These are phyloP conservation scores for Luvunga scandens DNA, from an alignment of 345 rosid species.

Conservation along the genomic window DNA sequence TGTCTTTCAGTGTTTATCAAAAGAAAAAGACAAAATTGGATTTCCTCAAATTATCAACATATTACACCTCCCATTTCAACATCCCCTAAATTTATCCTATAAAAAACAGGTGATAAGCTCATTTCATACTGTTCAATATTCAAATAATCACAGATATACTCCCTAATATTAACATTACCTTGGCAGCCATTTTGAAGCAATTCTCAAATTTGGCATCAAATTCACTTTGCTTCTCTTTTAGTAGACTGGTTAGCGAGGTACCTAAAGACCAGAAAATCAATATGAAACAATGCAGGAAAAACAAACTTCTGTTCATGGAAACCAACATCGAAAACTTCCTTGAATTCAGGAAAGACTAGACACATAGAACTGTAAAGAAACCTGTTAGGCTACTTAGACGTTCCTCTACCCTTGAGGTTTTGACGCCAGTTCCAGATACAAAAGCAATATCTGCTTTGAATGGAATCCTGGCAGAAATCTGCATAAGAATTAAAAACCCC, in stretches of 20 bases:
- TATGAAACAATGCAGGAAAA: background rate
- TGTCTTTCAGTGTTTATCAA: background rate
- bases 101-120: background rate
- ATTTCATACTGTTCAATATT: background rate
- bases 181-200: conserved; percentile 51
- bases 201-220: conserved; percentile 67
- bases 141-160: background rate
- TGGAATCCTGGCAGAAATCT: conserved; percentile 70
- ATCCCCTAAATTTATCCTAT: background rate
- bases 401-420: conserved; percentile 44
- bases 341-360: background rate
- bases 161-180: conserved; percentile 41
- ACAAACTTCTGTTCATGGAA: background rate
- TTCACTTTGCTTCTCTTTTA: conserved; percentile 56
- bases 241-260: conserved; percentile 43
- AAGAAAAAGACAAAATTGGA: no score
- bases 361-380: conserved; percentile 15
- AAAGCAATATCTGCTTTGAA: conserved; percentile 70
- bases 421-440: conserved; percentile 53
- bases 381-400: conserved; percentile 75
- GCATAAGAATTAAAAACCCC: conserved; percentile 17
- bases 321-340: background rate
- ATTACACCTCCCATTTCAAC: background rate
- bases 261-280: conserved; percentile 33
- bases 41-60: background rate